phyloP scores from a whole-genome alignment of 2,329 filamentous ascomycete genomes.

The Trichoderma hamatum region DNA sequence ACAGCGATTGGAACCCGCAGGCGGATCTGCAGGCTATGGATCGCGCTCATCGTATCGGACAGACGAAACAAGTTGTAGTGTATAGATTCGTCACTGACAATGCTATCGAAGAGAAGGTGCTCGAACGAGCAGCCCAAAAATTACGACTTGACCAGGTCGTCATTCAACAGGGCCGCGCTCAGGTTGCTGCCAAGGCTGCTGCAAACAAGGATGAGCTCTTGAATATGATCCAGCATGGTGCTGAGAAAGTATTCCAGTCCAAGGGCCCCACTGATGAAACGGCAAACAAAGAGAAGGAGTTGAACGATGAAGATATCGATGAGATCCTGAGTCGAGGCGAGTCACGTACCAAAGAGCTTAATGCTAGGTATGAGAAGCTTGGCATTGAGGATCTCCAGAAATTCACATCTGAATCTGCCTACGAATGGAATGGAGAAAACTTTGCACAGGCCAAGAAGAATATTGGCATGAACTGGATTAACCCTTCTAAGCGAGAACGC shows the following conservation, averaged over 20 bases:
- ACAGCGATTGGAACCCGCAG: constrained; percentile 99
- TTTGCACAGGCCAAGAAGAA: constrained; percentile 92
- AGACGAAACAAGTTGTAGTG: constrained; percentile 96
- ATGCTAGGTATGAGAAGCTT: constrained; percentile 92
- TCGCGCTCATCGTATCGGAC: constrained; percentile 94
- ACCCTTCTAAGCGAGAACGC: constrained; percentile 95
- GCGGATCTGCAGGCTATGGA: constrained; percentile 99
- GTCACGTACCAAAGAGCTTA: constrained; percentile 84
- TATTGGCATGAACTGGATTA: constrained; percentile 94
- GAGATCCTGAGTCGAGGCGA: constrained; percentile 84
- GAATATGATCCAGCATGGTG: constrained; percentile 98
- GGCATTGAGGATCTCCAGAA: constrained; percentile 97
- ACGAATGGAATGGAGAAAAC: constrained; percentile 98
- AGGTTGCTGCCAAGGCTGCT: constrained; percentile 85
- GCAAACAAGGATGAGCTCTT: constrained; percentile 95
- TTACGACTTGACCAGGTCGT: constrained; percentile 94
- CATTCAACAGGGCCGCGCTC: constrained; percentile 94
- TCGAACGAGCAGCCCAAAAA: constrained; percentile 96
- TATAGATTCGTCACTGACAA: constrained; percentile 98
- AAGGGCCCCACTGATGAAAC: constrained; percentile 67
- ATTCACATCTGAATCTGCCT: constrained; percentile 95
- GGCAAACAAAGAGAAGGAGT: constrained; percentile 60
- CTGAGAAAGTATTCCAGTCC: constrained; percentile 86
- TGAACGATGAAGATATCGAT: constrained; percentile 91
- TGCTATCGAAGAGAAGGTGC: constrained; percentile 96